Base-by-base conservation (phyloP, 2,329 filamentous ascomycete species). In the Colletotrichum agaves region DNA sequence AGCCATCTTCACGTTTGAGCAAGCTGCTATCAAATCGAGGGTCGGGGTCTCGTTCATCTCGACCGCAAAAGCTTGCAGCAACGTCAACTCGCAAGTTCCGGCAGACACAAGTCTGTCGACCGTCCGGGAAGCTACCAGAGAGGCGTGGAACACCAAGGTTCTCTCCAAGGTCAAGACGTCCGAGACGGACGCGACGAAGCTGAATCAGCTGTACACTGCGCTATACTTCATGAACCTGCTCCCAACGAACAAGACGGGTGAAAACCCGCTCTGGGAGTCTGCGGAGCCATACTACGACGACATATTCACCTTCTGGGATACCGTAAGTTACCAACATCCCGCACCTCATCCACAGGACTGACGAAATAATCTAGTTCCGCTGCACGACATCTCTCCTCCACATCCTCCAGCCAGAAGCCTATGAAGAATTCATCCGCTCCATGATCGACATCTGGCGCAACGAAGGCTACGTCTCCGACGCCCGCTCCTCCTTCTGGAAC, bases 11-110 rank as follows among this genome's bases (percentile, higher is more conserved):
- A 82, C 83, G 0, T 91, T 91, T 67, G 69, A 79, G 8, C 73
- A 78, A 1, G 74, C 76, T 2, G 71, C 77, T 2, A 78, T 91
- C 1, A 81, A 78, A 2, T 90, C 89, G 1, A 82, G 87, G 2
- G 88, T 92, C 0, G 90, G 90, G 1, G 86, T 92, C 11, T 91
- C 89, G 0, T 91, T 90, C 77, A 85, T 92, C n/a, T 91, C 89
- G 0, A 74, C 82, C 0, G 77, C 81, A 5, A 84, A 89, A 69
- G 90, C 89, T 5, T 92, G 90, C 74, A 61, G 74, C 10, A 89
- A 86, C 68, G 81, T 90, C 19, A 77, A 90, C 46, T 71, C 73
- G 2, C 87, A 91, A 71, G 88, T 92, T 13, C 82, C 86, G 0
- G 69, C 75, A 0, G 79, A 76, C 1, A 84, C 81, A 0, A 73